Evolutionary conservation across 805 yeast species (phyloP), one percentile per base, ranked within the genome.

Genomic region (Candida rishiriensis): DNA sequence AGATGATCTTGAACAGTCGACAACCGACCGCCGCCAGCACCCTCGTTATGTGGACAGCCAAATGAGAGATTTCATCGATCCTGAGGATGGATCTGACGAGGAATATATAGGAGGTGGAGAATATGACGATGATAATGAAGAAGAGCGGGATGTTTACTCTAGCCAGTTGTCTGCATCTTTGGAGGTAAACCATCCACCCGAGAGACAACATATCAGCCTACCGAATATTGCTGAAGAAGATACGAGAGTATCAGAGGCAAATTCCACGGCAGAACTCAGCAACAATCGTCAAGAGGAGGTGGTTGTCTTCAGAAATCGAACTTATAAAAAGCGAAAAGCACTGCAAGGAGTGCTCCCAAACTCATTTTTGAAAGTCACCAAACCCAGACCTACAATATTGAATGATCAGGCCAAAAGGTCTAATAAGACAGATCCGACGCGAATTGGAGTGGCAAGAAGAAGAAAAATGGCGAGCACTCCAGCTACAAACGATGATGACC

Each of bases 281-380:
- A 10, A 8, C 12, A 44, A 46, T 17, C 18, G 28, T 5, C 34
- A 47, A 26, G 47, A 50, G 10, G 54, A 52, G 4, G 50, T 50
- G 10, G 47, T 56, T 33, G 45, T 48, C 1, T 57, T 52, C 42
- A 48, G 61, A 33, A 53, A 54, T 17, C 41, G 48, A 33, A 41
- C 49, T 11, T 30, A 50, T 14, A 57, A 51, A 29, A 58, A 51
- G 38, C 45, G 43, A 4, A 57, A 43, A 2, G 56, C 60, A 1
- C 35, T 61, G 18, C 47, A 44, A 17, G 64, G 63, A 3, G 61
- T 61, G 3, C 40, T 60, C 6, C 65, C 66, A 1, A 43, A 46
- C 15, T 61, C 66, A 3, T 61, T 48, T 34, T 50, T 50, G 26
- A 50, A 17, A 4, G 29, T 38, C 14, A 33, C 31, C 12, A 28